A percentile compares a stretch with the other conserved stretches of the same genome.
phyloP scores from a whole-genome alignment of 306 rosid species.

The Rosa persica region DNA sequence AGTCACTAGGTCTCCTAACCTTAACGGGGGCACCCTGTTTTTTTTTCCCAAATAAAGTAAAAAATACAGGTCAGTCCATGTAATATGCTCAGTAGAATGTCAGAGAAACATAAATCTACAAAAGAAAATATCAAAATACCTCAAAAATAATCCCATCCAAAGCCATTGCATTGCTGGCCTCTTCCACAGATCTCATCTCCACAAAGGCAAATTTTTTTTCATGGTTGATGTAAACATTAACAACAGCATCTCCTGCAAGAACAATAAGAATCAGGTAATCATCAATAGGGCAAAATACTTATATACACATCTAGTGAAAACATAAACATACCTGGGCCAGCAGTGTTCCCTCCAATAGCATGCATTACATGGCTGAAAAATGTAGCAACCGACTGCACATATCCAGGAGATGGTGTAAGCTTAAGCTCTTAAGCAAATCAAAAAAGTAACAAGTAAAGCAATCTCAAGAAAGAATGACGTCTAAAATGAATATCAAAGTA shows the following conservation, averaged over 20 bases:
- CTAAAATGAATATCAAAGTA: not conserved
- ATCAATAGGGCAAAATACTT: not conserved
- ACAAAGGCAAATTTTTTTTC: constrained; percentile 98
- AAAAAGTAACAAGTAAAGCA: not conserved
- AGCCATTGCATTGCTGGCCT: constrained; percentile 99
- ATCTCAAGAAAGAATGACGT: not conserved
- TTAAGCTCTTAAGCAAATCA: not conserved
- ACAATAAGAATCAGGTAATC: not conserved
- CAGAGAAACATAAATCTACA: not conserved
- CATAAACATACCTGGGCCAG: constrained; percentile 79
- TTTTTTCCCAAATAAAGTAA: not conserved
- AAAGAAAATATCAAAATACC: constrained; percentile 36
- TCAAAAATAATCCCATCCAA: constrained; percentile 97
- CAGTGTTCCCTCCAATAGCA: constrained; percentile 96
- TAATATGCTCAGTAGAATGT: not conserved
- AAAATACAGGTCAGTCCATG: not conserved
- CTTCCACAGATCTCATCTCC: constrained; percentile 99
- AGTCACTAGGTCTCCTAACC: constrained; percentile 98
- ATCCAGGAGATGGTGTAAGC: not conserved
- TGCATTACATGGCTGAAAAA: constrained; percentile 98
- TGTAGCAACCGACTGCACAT: constrained; percentile 93
- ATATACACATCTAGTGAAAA: not conserved
- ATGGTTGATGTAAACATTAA: constrained; percentile 95
- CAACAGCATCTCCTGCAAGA: constrained; percentile 91
- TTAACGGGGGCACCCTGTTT: constrained; percentile 96